Evolutionary conservation across 2,329 filamentous ascomycete species (phyloP).

Genomic region (Immersiporthe knoxdaviesiana): DNA sequence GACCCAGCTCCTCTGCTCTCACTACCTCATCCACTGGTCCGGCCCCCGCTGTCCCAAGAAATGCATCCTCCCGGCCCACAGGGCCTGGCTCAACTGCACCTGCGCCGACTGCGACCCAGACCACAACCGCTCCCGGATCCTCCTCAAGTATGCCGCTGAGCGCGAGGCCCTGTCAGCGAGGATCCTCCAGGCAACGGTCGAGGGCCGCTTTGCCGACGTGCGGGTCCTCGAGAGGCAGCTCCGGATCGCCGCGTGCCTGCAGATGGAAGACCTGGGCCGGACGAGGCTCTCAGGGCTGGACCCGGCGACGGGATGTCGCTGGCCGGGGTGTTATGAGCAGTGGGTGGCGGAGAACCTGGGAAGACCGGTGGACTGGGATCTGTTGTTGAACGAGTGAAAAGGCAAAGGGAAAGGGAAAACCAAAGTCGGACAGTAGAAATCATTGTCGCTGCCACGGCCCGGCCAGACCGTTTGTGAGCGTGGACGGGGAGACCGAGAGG

Average conservation of each 20-base stretch:
- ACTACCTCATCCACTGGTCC: slow-evolving; percentile 29
- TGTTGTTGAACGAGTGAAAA: slow-evolving; percentile 20
- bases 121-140: slow-evolving; percentile 23
- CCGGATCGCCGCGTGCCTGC: slow-evolving; percentile 7
- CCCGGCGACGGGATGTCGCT: slow-evolving; percentile 23
- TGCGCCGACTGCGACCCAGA: slow-evolving; percentile 30
- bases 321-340: slow-evolving; percentile 27
- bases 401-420: neutral
- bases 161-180: slow-evolving; percentile 33
- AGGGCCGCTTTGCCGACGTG: slow-evolving; percentile 43
- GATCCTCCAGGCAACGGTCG: slow-evolving; percentile 56
- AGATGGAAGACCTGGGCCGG: slow-evolving; percentile 24
- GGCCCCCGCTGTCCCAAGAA: slow-evolving; percentile 25
- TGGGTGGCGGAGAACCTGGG: slow-evolving; percentile 26
- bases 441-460: slow-evolving; percentile 22
- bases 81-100: slow-evolving; percentile 27
- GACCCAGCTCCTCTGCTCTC: slow-evolving; percentile 29
- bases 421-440: neutral
- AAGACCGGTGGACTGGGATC: slow-evolving; percentile 22
- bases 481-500: slow-evolving; percentile 25
- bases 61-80: slow-evolving; percentile 25
- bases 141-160: slow-evolving; percentile 19
- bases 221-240: slow-evolving; percentile 22
- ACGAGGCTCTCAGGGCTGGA: slow-evolving; percentile 18
- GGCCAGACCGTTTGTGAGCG: slow-evolving; percentile 16